phyloP scores from a whole-genome alignment of 1,284 basidiomycete genomes.

The Pyrrhoderma noxium region DNA sequence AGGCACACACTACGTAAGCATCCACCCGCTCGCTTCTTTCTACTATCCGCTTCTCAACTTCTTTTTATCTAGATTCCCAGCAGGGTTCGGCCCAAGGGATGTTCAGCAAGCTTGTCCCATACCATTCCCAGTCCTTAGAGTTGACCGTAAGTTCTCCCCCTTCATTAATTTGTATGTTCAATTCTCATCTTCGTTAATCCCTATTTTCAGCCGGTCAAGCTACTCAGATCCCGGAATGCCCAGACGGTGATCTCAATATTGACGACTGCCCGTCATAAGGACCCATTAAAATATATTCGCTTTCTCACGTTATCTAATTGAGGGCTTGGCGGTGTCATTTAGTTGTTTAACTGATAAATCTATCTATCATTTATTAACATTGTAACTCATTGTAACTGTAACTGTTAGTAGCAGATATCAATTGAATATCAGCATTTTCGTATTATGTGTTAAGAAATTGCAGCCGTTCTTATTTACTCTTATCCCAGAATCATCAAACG shows the following conservation, averaged over 20 bases:
- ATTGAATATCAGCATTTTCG: no score
- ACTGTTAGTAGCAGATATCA: no score
- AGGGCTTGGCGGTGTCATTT: no score
- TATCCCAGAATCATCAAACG: no score
- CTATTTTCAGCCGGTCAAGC: slow-evolving; percentile 6
- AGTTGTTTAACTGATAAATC: no score
- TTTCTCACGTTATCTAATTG: no score
- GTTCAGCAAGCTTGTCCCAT: slow-evolving; percentile 12
- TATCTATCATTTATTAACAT: no score
- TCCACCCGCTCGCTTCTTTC: background rate
- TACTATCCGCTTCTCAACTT: background rate
- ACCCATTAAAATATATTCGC: no score
- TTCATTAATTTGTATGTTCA: background rate
- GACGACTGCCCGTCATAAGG: slow-evolving; percentile 7
- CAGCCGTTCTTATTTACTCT: no score
- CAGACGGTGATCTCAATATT: background rate
- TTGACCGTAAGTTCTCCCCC: slow-evolving; percentile 9
- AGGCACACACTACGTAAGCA: slow-evolving; percentile 6
- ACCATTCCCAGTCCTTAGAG: slow-evolving; percentile 14
- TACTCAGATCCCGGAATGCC: slow-evolving; percentile 10
- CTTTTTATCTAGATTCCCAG: slow-evolving; percentile 9
- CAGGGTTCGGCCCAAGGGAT: slow-evolving; percentile 6
- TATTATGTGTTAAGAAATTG: no score
- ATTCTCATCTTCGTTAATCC: background rate
- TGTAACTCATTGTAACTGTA: no score